Percentiles rank a stretch among this genome's conserved stretches.
Conservation (phyloP, 495 filamentous ascomycete species). For the Melanomma pulvis-pyrius region DNA sequence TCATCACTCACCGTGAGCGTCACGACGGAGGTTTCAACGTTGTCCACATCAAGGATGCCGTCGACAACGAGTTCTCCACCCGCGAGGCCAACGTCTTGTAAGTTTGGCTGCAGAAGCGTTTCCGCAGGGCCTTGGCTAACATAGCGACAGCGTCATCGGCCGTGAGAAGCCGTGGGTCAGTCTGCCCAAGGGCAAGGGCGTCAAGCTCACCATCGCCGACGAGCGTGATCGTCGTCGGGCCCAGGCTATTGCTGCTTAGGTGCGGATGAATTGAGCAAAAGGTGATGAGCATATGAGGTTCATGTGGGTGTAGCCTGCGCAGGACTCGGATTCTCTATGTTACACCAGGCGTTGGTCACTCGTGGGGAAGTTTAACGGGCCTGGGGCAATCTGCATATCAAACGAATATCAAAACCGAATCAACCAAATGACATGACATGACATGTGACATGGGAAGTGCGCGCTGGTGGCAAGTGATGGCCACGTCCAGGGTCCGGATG, state of each 20-base stretch:
- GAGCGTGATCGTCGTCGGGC: constrained; percentile 62
- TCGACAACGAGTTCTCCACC: constrained; percentile 99
- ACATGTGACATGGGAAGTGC: neutral
- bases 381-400: constrained; percentile 27
- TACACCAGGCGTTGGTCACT: constrained; percentile 34
- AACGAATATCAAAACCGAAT: constrained; percentile 32
- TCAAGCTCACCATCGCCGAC: constrained; percentile 67
- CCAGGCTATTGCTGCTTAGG: constrained; percentile 65
- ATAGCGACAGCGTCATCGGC: constrained; percentile 81
- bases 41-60: constrained; percentile 98
- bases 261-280: constrained; percentile 17
- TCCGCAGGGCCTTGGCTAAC: neutral
- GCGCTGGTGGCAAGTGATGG: constrained; percentile 17
- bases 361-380: constrained; percentile 23
- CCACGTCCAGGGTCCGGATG: neutral
- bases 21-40: constrained; percentile 99
- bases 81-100: constrained; percentile 86
- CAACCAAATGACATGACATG: constrained; percentile 22
- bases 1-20: constrained; percentile 99
- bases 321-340: constrained; percentile 15
- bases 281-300: constrained; percentile 5
- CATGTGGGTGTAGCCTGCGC: constrained; percentile 13
- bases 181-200: constrained; percentile 99
- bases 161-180: constrained; percentile 98
- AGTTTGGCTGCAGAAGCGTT: constrained; percentile 1